A percentile compares a stretch with the other conserved stretches of the same genome.
These are phyloP conservation scores for Lasiosphaeris hirsuta DNA, from an alignment of 495 filamentous ascomycete species.

Conservation along the genomic window DNA sequence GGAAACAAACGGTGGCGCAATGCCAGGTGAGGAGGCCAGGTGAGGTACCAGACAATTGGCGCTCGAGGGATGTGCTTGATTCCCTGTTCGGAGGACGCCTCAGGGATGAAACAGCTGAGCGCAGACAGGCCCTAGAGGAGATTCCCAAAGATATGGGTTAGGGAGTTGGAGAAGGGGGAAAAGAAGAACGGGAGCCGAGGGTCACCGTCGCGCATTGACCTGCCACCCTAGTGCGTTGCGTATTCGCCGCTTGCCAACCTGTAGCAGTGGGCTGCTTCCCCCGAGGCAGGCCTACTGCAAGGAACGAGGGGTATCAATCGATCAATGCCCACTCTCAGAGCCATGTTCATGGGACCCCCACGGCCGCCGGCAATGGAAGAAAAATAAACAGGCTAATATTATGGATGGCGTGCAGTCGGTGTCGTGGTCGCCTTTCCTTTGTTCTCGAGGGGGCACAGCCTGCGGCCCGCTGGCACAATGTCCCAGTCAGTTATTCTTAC, in stretches of 20 bases:
- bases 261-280: too few species aligned
- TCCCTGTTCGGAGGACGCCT: constrained; percentile 3
- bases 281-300: neutral
- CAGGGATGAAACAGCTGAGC: too few species aligned
- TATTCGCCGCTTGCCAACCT: too few species aligned
- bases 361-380: neutral
- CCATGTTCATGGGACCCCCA: too few species aligned
- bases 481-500: neutral
- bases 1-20: constrained; percentile 4
- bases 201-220: neutral
- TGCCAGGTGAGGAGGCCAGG: neutral
- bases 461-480: neutral
- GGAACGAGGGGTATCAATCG: constrained; percentile 4
- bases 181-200: neutral
- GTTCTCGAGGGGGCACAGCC: neutral
- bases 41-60: neutral
- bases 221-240: neutral
- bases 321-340: neutral
- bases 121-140: neutral
- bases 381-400: constrained; percentile 1
- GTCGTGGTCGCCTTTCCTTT: neutral
- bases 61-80: neutral
- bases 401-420: too few species aligned
- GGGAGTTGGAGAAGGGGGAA: neutral
- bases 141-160: neutral